A percentile compares a stretch with the other conserved stretches of the same genome.
phyloP scores from a whole-genome alignment of 2,329 filamentous ascomycete species.

The Colletotrichum camelliae region DNA sequence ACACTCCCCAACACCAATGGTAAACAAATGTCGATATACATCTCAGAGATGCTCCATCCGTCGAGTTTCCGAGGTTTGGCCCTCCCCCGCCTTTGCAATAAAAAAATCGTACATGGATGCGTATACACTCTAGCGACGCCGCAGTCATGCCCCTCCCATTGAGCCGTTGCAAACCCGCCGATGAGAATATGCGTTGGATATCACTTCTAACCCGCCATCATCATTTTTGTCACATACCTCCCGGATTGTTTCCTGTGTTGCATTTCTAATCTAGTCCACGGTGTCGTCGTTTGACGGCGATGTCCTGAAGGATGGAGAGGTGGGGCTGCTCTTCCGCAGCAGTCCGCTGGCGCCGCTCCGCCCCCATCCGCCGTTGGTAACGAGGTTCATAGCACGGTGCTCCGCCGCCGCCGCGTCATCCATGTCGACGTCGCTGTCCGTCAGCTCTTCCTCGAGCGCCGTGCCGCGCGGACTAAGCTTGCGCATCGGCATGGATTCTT shows the following conservation, averaged over 20 bases:
- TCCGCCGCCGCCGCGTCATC: conserved; percentile 45
- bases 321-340: conserved; percentile 39
- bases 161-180: neutral
- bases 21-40: neutral
- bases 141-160: neutral
- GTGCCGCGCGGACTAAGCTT: conserved; percentile 52
- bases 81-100: neutral
- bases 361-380: conserved; percentile 43
- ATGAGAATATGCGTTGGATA: conserved; percentile 11
- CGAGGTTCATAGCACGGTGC: conserved; percentile 50
- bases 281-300: conserved; percentile 12
- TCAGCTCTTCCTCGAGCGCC: conserved; percentile 46
- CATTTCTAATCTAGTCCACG: conserved; percentile 11
- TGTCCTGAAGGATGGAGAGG: conserved; percentile 7
- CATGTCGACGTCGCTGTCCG: conserved; percentile 38
- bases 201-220: conserved; percentile 5
- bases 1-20: conserved; percentile 1
- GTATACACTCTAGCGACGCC: neutral
- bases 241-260: neutral
- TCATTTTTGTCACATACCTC: neutral
- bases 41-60: neutral
- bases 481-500: conserved; percentile 48
- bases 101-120: neutral
- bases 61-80: neutral
- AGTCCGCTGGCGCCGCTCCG: conserved; percentile 48